Evolutionary conservation across 202 grass and related monocot genomes (phyloP), one percentile per base, ranked within the genome.

Genomic region (Panicum hallii): DNA sequence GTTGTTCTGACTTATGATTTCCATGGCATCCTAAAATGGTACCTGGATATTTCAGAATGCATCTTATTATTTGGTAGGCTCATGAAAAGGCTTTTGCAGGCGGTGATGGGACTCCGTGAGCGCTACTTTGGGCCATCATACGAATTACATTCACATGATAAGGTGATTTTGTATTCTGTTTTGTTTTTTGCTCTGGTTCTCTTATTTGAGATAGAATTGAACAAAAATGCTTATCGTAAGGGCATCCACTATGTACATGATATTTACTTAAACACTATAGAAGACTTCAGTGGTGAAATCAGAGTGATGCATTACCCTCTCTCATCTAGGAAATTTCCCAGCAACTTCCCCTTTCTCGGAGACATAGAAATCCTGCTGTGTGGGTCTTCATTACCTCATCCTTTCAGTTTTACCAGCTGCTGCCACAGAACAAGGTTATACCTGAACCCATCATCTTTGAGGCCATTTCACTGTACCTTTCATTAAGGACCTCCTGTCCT

Each of bases 91-190:
- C 16, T 70, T 74, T 79, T 90, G 26, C 60, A 98, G 95, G 87
- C 57, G 36, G 61, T 83, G 14, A 11, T 72, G 7, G 91, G 93
- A 71, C 86, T 95, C 65, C 74, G 89, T 63, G 95, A 98, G 75
- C 87, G 95, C 42, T 95, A 92, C 91, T 98, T 98, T 65, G 95
- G 95, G 56, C 86, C 91, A 79, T 85, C 86, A 26, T 91, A 92
- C 87, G 95, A 98, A 69, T 70, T 98, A 53, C 78, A 83, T 78
- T 92, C 93, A 63, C 93, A 98, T 75, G 93, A 95, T 19, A 93
- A 93, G 80, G 95, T 98, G n/a, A 84, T 11, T 57, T 58, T 23
- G 78, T 74, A 43, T 69, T 7, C 3, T 6, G 56, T 70, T 3
- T 16, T 10, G 3, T 38, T 57, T 70, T 12, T 11, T 30, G 0